Evolutionary conservation across 495 filamentous ascomycete genomes (phyloP), one percentile per base, ranked within the genome.

Genomic region (Aspergillus funiculosus): DNA sequence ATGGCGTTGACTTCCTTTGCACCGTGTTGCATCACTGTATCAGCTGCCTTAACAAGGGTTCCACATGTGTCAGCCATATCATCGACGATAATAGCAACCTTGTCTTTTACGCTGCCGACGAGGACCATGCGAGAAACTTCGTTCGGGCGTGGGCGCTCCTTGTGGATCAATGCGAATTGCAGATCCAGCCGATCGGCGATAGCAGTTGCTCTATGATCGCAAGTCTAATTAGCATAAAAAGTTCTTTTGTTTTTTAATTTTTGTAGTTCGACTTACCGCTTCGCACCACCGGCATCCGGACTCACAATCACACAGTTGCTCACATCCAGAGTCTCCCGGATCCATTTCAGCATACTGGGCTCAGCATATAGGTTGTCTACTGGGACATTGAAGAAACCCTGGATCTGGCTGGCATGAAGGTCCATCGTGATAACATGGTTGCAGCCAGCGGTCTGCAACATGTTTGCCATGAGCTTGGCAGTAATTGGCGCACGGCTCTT

Each of bases 121-220:
- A 89, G 77, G 11, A 94, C 89, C 92, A 98, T 98, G 56, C 86
- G 86, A 15, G 85, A 88, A 51, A 97, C 91, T 64, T 95, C 92
- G 62, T 95, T 96, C 41, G 92, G 91, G 17, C 89, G 79, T 1
- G 90, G 85, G 42, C 92, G 89, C 68, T 97, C 91, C 70, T 97
- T 97, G 80, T 97, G 92, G 60, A 98, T 98, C 24, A 98, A 81
- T n/a, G 92, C 92, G 66, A 98, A 98, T 52, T 85, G 86, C 41
- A 90, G 81, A 59, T 96, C 89, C 35, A 98, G 80, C 17, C 89
- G 84, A 63, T 97, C 94, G 42, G 92, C 92, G 46, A 97, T 95
- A 6, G 83, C 87, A n/a, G 92, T 96, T 28, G 91, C 92, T 62
- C 90, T 73, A 34, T 30, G 40, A 6, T 26, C 14, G n/a, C 27